Evolutionary conservation across 805 yeast species (phyloP).

Genomic region (Starmera dryadoides): DNA sequence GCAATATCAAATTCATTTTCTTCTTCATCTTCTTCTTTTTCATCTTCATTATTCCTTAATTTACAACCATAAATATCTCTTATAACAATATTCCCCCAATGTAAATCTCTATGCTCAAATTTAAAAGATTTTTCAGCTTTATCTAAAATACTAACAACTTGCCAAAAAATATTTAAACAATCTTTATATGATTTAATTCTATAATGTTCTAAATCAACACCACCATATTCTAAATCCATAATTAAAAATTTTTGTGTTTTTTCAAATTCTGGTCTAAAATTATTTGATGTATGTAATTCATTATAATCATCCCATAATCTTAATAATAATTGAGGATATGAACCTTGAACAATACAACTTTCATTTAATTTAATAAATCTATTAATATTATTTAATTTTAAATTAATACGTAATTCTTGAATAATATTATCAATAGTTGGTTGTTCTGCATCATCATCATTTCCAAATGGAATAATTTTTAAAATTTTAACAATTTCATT

Average conservation of each 20-base stretch:
- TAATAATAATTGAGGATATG: constrained; percentile 32
- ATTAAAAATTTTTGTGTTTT: constrained; percentile 25
- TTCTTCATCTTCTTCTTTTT: constrained; percentile 2
- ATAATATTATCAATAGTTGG: constrained; percentile 32
- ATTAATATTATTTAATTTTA: constrained; percentile 28
- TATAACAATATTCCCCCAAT: constrained; percentile 56
- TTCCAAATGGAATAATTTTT: constrained; percentile 48
- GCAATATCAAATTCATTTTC: constrained; percentile 7
- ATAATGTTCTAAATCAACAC: constrained; percentile 37
- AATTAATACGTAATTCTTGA: constrained; percentile 40
- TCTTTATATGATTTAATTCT: constrained; percentile 30
- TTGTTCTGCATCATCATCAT: constrained; percentile 30
- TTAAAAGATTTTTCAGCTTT: constrained; percentile 42
- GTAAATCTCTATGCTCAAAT: constrained; percentile 70
- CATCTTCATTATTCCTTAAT: constrained; percentile 1
- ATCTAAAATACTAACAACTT: constrained; percentile 39
- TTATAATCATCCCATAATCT: constrained; percentile 37
- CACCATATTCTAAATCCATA: constrained; percentile 32
- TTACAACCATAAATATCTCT: constrained; percentile 17
- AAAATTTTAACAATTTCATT: constrained; percentile 27
- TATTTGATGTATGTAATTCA: constrained; percentile 21
- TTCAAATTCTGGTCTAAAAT: constrained; percentile 32
- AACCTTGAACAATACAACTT: constrained; percentile 40
- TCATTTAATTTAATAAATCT: constrained; percentile 40
- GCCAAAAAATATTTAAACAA: constrained; percentile 44